phyloP scores from a whole-genome alignment of 192 early-diverging fungal species.

The Dissophora ornata region DNA sequence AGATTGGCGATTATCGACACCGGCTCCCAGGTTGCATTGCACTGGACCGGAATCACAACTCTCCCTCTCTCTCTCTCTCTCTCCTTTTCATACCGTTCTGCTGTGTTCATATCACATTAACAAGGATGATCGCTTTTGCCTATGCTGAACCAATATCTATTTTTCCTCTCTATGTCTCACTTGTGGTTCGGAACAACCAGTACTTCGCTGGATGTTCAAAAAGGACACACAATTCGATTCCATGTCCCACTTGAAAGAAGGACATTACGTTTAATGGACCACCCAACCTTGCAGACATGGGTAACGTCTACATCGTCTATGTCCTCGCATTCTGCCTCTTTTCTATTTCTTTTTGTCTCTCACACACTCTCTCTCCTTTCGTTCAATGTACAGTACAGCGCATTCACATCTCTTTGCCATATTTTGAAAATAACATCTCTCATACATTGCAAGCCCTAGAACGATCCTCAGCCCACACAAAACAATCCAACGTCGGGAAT shows the following conservation, averaged over 20 bases:
- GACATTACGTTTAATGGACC: background rate
- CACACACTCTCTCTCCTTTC: no score
- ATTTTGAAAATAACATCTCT: no score
- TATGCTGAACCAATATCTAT: no score
- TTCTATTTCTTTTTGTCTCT: background rate
- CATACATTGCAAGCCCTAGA: no score
- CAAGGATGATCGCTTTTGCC: no score
- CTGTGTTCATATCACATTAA: no score
- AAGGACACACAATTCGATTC: slow-evolving; percentile 3
- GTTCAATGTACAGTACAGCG: no score
- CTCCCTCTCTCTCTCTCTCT: background rate
- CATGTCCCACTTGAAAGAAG: slow-evolving; percentile 15
- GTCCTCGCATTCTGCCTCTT: no score
- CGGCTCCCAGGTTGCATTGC: slow-evolving; percentile 17
- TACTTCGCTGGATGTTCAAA: background rate
- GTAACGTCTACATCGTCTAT: background rate
- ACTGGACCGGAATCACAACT: slow-evolving; percentile 16
- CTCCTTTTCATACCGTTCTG: background rate
- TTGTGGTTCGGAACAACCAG: background rate
- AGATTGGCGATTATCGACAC: slow-evolving; percentile 13
- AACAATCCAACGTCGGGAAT: no score
- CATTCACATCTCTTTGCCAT: no score
- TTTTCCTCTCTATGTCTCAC: no score
- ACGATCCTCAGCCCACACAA: no score
- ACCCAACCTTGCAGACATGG: background rate